A percentile compares a stretch with the other conserved stretches of the same genome.
These are phyloP conservation scores for Scheffersomyces cryptocercus DNA, from an alignment of 1,139 yeast species.

Conservation along the genomic window DNA sequence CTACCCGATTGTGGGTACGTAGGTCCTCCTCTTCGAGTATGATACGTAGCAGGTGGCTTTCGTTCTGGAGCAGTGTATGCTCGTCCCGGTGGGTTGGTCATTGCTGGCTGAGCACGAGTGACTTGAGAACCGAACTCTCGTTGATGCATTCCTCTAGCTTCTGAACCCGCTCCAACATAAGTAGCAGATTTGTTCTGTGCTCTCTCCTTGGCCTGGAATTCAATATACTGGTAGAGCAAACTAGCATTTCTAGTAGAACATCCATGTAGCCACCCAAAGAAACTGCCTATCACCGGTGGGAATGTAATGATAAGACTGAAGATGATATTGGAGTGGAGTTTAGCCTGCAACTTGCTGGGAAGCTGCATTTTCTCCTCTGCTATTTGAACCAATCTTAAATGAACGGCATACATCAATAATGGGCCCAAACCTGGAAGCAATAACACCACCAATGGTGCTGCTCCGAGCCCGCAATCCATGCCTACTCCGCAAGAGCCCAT, in stretches of 20 bases:
- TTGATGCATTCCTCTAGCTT: slow-evolving; percentile 2
- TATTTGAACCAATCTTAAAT: slow-evolving; percentile 59
- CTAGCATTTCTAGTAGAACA: slow-evolving; percentile 93
- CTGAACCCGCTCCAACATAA: slow-evolving; percentile 21
- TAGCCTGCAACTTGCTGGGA: slow-evolving; percentile 61
- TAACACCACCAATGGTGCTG: slow-evolving; percentile 67
- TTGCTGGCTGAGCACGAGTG: background rate
- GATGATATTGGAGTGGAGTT: slow-evolving; percentile 72
- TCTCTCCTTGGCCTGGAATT: slow-evolving; percentile 34
- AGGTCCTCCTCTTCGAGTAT: no score
- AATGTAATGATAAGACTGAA: slow-evolving; percentile 73
- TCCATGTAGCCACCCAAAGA: slow-evolving; percentile 77
- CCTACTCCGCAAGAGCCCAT: slow-evolving; percentile 73
- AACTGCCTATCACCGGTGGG: slow-evolving; percentile 76
- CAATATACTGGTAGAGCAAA: slow-evolving; percentile 55
- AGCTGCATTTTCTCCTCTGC: slow-evolving; percentile 58
- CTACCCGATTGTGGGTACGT: background rate
- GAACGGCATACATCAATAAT: slow-evolving; percentile 72
- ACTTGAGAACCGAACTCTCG: slow-evolving; percentile 1
- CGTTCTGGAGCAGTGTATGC: no score
- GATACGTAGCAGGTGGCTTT: no score
- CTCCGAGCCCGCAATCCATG: slow-evolving; percentile 74
- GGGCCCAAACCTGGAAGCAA: slow-evolving; percentile 81
- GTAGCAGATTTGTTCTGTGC: slow-evolving; percentile 19
- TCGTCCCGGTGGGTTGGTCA: background rate